Conservation (phyloP, 805 yeast species). For the Isabelozyma pseudorhagii region DNA sequence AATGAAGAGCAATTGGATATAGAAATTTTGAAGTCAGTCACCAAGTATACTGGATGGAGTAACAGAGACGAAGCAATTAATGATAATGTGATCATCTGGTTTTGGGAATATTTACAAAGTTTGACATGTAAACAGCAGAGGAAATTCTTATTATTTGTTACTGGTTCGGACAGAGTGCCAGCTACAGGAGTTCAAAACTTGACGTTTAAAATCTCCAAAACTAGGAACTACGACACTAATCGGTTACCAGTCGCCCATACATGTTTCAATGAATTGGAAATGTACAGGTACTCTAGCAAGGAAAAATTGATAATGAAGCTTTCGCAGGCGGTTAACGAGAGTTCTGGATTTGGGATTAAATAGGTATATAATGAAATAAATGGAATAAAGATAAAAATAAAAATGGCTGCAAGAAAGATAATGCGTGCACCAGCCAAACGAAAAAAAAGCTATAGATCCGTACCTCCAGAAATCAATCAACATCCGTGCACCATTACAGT, state of each 20-base stretch:
- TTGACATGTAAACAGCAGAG: conserved; percentile 50
- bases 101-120: conserved; percentile 74
- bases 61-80: conserved; percentile 34
- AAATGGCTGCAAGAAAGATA: not conserved
- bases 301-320: conserved; percentile 59
- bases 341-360: conserved; percentile 83
- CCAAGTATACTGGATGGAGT: conserved; percentile 70
- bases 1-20: conserved; percentile 65
- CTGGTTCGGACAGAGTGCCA: conserved; percentile 90
- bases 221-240: conserved; percentile 29
- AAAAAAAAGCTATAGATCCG: too few relatives aligned
- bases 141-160: conserved; percentile 68
- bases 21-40: conserved; percentile 62
- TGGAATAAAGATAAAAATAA: not conserved
- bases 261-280: conserved; percentile 85
- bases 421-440: not conserved
- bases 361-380: conserved; percentile 16
- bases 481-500: not conserved
- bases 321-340: conserved; percentile 66
- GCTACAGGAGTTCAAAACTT: conserved; percentile 85
- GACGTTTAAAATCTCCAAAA: conserved; percentile 63
- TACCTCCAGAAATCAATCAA: too few relatives aligned
- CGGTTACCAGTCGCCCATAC: conserved; percentile 87
- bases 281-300: conserved; percentile 60
- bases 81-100: conserved; percentile 59